Evolutionary conservation across 129 eudicot genomes (phyloP).

Genomic region (Daucus carota): DNA sequence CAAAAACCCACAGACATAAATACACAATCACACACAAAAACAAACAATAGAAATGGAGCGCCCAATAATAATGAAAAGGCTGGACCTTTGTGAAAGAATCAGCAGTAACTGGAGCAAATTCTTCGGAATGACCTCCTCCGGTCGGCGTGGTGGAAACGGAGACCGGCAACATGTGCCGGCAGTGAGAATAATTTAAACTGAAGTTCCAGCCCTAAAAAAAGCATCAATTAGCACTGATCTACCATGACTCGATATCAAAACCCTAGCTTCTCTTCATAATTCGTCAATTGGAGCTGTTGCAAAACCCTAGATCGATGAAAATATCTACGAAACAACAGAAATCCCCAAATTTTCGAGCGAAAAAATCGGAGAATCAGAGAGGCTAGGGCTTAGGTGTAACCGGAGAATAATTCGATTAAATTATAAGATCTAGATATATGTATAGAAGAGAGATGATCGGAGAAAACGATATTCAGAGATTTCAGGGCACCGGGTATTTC

Average conservation of each 20-base stretch:
- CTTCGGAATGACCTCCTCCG: slow-evolving; percentile 17
- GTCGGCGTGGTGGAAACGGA: slow-evolving; percentile 13
- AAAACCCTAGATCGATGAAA: slow-evolving; percentile 11
- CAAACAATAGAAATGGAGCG: slow-evolving; percentile 1
- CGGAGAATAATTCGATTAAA: slow-evolving; percentile 7
- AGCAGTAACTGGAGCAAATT: slow-evolving; percentile 24
- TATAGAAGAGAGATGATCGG: slow-evolving; percentile 4
- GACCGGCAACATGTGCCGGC: slow-evolving; percentile 7
- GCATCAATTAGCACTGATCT: background rate
- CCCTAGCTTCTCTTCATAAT: background rate
- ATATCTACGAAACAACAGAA: background rate
- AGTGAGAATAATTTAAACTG: background rate
- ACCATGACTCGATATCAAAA: background rate
- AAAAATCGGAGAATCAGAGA: slow-evolving; percentile 9
- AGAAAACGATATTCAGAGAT: slow-evolving; percentile 25
- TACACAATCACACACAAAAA: background rate
- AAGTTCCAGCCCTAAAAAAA: background rate
- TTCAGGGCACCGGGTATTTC: slow-evolving; percentile 19
- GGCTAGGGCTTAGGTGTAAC: slow-evolving; percentile 33
- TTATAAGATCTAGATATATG: slow-evolving; percentile 14
- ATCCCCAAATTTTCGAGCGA: background rate
- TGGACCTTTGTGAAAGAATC: slow-evolving; percentile 43
- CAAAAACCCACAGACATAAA: background rate
- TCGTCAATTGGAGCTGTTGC: background rate
- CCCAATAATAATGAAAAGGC: background rate